A percentile compares a stretch with the other conserved stretches of the same genome.
Conservation (phyloP, 805 yeast genomes). For the Candida glaebosa region DNA sequence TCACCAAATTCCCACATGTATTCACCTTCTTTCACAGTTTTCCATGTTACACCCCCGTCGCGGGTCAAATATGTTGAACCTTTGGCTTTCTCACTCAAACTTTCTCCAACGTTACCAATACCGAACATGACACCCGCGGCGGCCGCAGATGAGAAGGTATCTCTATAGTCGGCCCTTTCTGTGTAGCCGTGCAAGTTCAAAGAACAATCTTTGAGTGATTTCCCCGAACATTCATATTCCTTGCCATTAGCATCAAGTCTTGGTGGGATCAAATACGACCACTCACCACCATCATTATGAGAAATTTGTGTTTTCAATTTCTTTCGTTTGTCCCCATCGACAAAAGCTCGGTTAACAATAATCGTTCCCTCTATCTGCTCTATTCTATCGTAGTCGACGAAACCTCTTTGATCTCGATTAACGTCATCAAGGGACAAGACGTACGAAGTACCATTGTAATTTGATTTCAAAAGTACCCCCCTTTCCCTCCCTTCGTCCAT, state of each 20-base stretch:
- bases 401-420: slow-evolving; percentile 70
- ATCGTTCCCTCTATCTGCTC: slow-evolving; percentile 84
- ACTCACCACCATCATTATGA: slow-evolving; percentile 87
- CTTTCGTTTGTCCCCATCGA: slow-evolving; percentile 37
- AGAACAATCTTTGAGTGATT: slow-evolving; percentile 59
- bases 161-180: slow-evolving; percentile 78
- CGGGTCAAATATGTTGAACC: slow-evolving; percentile 71
- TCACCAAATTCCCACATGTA: slow-evolving; percentile 97
- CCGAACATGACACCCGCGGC: slow-evolving; percentile 88
- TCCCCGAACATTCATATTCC: slow-evolving; percentile 49
- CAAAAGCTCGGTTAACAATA: slow-evolving; percentile 51
- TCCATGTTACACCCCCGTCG: slow-evolving; percentile 95
- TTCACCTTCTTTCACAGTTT: slow-evolving; percentile 66
- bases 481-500: slow-evolving; percentile 48
- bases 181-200: slow-evolving; percentile 88
- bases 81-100: slow-evolving; percentile 41
- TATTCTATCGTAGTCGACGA: slow-evolving; percentile 84
- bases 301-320: slow-evolving; percentile 69
- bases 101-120: slow-evolving; percentile 87
- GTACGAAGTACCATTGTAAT: slow-evolving; percentile 87
- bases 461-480: slow-evolving; percentile 83
- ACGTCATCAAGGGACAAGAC: slow-evolving; percentile 65
- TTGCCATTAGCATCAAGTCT: slow-evolving; percentile 57
- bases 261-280: slow-evolving; percentile 76
- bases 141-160: slow-evolving; percentile 81